Evolutionary conservation across 192 early-diverging fungal genomes (phyloP), one percentile per base, ranked within the genome.

Genomic region (Backusella tuberculispora): DNA sequence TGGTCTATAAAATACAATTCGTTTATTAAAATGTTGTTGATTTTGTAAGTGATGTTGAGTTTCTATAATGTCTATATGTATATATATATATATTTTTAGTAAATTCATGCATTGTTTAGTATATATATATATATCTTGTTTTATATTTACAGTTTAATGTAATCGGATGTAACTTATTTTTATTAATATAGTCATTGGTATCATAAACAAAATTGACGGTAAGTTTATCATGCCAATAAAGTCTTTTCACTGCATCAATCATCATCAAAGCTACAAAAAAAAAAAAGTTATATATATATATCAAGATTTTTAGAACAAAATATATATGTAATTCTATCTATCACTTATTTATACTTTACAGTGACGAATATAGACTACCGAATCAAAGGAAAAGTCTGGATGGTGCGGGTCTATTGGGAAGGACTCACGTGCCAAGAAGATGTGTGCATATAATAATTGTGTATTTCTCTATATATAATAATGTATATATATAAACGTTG

Each of bases 151-250:
- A 75, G 66, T 86, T 81, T 71, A 83, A 67, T 24, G 92, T 77
- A 56, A 77, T 70, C 29, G 91, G 89, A 42, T 85, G 90, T 37
- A 87, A 43, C 5, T 74, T 72, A n/a, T 72, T 41, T 24, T 79
- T 83, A 26, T 85, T 78, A 13, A 91, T 83, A 8, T 90, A 66
- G 1, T 72, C 66, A 45, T 71, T 78, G 10, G 82, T 75, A 21
- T 86, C 85, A 14, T 85, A 78, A 42, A 95, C 76, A 9, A 94
- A 63, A 69, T 72, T 78, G 19, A 95, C 66, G 14, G 92, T 95
- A 48, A 94, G 70, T 79, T 94, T 94, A 65, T 85, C 78, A 82
- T 90, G 89, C 93, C 93, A 95, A 82, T 95, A 91, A 6, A 41
- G 19, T 43, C 21, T 19, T 4, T 60, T 60, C 50, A 21, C 21